Base-by-base conservation (phyloP, 1,284 basidiomycete species). In the Boletus albobrunnescens region DNA sequence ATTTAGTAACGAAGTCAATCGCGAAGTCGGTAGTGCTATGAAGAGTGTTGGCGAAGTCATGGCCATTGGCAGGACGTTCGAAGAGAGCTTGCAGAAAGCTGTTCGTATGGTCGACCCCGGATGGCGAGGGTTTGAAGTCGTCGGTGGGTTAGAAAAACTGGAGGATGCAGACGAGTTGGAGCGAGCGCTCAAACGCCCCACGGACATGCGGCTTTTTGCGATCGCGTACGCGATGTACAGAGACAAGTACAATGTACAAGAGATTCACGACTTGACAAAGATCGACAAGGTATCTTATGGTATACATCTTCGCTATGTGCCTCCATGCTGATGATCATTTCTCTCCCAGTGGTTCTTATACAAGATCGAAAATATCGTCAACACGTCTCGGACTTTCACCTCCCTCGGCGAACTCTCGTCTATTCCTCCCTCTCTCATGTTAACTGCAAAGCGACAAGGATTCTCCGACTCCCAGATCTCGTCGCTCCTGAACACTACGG, bases 31-130 rank as follows among this genome's bases (percentile, higher is more conserved):
- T 31, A 98, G 94, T 3, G 83, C 93, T 22, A 99, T 99, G 96
- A 99, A 99, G 73, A 94, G 91, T 20, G 96, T 99, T 50, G 96
- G 96, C 53, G 96, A 99, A 70, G 95, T 99, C 61, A 99, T 99
- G 96, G 95, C 95, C 55, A 98, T 99, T 58, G 96, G 96, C 39
- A 88, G 96, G 57, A 99, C 96, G 1, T 99, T 97, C 59, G 96
- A 99, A 71, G 96, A 99, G 72, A 93, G 89, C 61, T 77, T 99
- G 63, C 96, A 99, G 70, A 99, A 99, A 75, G 96, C 96, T 43
- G 91, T 99, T 58, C 87, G 96, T 58, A 94, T 96, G 75, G 87
- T 99, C 27, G 94, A 97, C 67, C 95, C 95, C 37, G 82, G 87
- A 22, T 87, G 84, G 84, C 82, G 83, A 61, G 84, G 85, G 17